A percentile compares a stretch with the other conserved stretches of the same genome.
These are phyloP conservation scores for Globisporangium nodosum DNA, from an alignment of 352 stramenopile genomes.

Conservation along the genomic window DNA sequence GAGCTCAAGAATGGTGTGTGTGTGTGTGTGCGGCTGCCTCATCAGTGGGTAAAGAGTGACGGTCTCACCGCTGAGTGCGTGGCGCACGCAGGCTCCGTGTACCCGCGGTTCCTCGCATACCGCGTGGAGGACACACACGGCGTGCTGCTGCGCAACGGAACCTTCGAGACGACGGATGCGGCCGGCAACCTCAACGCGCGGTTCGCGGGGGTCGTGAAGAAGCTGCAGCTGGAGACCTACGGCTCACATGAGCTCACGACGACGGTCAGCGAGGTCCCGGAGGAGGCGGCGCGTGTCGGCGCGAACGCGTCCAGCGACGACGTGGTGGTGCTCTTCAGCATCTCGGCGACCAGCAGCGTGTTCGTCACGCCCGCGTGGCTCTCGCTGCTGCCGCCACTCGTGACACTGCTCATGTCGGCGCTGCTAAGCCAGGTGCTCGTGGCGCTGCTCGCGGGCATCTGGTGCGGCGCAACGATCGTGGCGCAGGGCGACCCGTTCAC, in stretches of 20 bases:
- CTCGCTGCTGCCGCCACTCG: conserved; percentile 62
- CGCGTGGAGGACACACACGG: conserved; percentile 45
- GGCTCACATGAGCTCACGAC: conserved; percentile 56
- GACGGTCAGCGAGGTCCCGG: conserved; percentile 18
- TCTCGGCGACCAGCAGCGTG: conserved; percentile 30
- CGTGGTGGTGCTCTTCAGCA: conserved; percentile 30
- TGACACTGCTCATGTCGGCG: conserved; percentile 74
- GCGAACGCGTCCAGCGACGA: conserved; percentile 7
- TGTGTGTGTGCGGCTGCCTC: background rate
- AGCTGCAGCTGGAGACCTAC: conserved; percentile 34
- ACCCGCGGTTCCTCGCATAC: conserved; percentile 54
- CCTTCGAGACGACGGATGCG: conserved; percentile 52
- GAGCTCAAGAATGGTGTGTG: conserved; percentile 68
- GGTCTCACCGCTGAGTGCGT: background rate
- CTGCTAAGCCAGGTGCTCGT: conserved; percentile 75
- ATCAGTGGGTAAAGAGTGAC: no score
- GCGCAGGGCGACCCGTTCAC: conserved; percentile 65
- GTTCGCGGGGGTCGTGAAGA: conserved; percentile 29
- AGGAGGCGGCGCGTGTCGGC: no score
- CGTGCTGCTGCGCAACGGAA: conserved; percentile 48
- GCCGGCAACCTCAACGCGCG: conserved; percentile 62
- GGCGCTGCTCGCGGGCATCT: conserved; percentile 80
- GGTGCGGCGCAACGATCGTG: conserved; percentile 82
- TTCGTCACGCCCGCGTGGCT: conserved; percentile 69
- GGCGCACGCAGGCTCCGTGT: conserved; percentile 50